Evolutionary conservation across 257 asterid genomes (phyloP).

Genomic region (Ilex aquifolium): DNA sequence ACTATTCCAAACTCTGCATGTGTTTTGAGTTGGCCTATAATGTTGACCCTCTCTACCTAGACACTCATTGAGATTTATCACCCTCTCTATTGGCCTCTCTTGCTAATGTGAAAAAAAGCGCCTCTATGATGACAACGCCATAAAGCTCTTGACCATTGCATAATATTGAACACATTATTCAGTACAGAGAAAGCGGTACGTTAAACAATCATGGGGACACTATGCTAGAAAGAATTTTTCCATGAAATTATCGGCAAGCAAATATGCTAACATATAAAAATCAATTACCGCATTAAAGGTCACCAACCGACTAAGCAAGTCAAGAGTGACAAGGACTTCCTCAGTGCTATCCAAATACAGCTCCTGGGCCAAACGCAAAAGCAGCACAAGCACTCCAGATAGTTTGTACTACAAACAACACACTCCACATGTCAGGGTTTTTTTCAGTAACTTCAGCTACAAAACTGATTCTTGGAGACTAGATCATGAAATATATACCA

Average conservation of each 20-base stretch:
- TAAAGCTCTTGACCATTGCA: too few relatives aligned
- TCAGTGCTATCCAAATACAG: constrained; percentile 40
- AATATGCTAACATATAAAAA: not conserved
- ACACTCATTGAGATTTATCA: too few relatives aligned
- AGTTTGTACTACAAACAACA: constrained; percentile 53
- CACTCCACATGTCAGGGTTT: constrained; percentile 4
- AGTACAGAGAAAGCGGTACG: too few relatives aligned
- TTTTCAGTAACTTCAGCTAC: not conserved
- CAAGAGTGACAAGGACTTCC: constrained; percentile 57
- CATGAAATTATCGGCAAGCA: not conserved
- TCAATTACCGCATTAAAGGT: constrained; percentile 63
- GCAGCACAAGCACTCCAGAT: constrained; percentile 78
- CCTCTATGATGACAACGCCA: too few relatives aligned
- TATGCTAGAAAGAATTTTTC: not conserved
- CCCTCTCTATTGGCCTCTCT: too few relatives aligned
- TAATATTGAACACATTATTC: too few relatives aligned
- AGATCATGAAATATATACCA: not conserved
- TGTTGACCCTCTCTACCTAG: too few relatives aligned
- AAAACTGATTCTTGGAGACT: not conserved
- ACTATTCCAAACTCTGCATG: too few relatives aligned
- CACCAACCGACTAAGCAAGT: constrained; percentile 73
- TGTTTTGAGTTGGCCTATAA: too few relatives aligned
- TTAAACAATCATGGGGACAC: too few relatives aligned
- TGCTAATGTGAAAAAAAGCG: too few relatives aligned
- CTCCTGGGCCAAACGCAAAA: constrained; percentile 69